Percentiles rank a stretch among this genome's conserved stretches.
Conservation (phyloP, 495 filamentous ascomycete species). For the Aeminium ludgeri region DNA sequence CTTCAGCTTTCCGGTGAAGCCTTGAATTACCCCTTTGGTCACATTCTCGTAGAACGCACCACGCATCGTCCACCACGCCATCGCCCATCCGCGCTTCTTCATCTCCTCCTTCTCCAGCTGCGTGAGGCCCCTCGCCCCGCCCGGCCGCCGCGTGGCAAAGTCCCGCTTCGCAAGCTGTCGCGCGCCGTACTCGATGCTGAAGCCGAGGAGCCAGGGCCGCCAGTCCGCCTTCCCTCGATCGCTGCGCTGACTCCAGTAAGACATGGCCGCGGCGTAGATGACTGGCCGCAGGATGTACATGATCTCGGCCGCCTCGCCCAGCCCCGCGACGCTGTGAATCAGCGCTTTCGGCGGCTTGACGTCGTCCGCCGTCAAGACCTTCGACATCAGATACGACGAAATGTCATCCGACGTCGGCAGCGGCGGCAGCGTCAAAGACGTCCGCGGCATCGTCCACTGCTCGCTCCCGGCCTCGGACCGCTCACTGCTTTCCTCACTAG, state of each 20-base stretch:
- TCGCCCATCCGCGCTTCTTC: slow-evolving; percentile 65
- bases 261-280: slow-evolving; percentile 72
- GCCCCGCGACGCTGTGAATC: slow-evolving; percentile 56
- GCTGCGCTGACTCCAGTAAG: slow-evolving; percentile 40
- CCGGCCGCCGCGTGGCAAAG: slow-evolving; percentile 46
- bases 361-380: slow-evolving; percentile 87
- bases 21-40: slow-evolving; percentile 43
- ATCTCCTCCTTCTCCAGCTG: slow-evolving; percentile 78
- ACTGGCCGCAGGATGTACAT: slow-evolving; percentile 82
- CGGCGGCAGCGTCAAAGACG: slow-evolving; percentile 62
- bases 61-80: slow-evolving; percentile 90
- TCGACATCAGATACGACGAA: slow-evolving; percentile 69
- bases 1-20: slow-evolving; percentile 49
- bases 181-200: slow-evolving; percentile 74
- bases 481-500: slow-evolving; percentile 29
- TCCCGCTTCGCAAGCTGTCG: slow-evolving; percentile 63
- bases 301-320: slow-evolving; percentile 62
- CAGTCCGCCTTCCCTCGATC: slow-evolving; percentile 39
- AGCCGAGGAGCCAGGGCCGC: slow-evolving; percentile 79
- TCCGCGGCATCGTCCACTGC: slow-evolving; percentile 89
- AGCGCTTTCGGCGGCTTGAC: slow-evolving; percentile 78
- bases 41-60: slow-evolving; percentile 93
- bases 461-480: slow-evolving; percentile 25
- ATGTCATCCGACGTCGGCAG: slow-evolving; percentile 67
- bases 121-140: slow-evolving; percentile 54